phyloP scores from a whole-genome alignment of 1,284 basidiomycete genomes.

The Schizophyllum amplum region DNA sequence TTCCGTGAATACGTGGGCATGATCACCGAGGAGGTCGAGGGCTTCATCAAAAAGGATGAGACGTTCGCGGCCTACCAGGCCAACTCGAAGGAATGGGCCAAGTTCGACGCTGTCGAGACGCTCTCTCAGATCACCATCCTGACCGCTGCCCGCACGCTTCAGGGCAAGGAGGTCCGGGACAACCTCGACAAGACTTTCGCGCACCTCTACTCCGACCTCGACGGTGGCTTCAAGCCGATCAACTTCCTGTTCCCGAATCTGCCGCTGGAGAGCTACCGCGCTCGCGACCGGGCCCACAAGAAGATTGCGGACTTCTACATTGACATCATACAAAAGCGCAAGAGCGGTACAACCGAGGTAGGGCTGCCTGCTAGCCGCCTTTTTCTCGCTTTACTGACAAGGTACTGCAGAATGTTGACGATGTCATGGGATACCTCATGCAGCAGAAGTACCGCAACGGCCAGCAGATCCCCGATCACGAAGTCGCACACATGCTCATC shows the following conservation, averaged over 20 bases:
- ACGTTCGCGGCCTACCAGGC: conserved; percentile 55
- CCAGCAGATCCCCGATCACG: conserved; percentile 71
- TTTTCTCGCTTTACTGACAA: too few relatives aligned
- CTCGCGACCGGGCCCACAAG: conserved; percentile 82
- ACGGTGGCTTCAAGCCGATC: conserved; percentile 86
- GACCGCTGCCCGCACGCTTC: conserved; percentile 88
- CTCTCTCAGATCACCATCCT: conserved; percentile 94
- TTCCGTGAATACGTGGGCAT: conserved; percentile 87
- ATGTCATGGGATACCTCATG: conserved; percentile 91
- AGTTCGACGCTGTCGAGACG: conserved; percentile 66
- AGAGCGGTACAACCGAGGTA: conserved; percentile 39
- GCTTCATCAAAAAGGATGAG: conserved; percentile 59
- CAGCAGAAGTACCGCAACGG: conserved; percentile 87
- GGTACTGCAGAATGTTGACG: too few relatives aligned
- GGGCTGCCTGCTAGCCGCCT: too few relatives aligned
- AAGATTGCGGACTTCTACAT: conserved; percentile 95
- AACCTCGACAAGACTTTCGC: conserved; percentile 82
- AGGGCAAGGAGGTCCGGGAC: conserved; percentile 85
- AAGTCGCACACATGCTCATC: conserved; percentile 97
- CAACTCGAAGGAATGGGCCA: conserved; percentile 52
- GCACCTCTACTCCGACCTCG: conserved; percentile 82
- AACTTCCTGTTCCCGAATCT: conserved; percentile 96
- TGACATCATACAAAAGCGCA: conserved; percentile 78
- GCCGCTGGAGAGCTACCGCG: conserved; percentile 80
- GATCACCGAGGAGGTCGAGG: conserved; percentile 79